phyloP scores from a whole-genome alignment of 2,329 filamentous ascomycete genomes.

The Hypoxylon rubiginosum region DNA sequence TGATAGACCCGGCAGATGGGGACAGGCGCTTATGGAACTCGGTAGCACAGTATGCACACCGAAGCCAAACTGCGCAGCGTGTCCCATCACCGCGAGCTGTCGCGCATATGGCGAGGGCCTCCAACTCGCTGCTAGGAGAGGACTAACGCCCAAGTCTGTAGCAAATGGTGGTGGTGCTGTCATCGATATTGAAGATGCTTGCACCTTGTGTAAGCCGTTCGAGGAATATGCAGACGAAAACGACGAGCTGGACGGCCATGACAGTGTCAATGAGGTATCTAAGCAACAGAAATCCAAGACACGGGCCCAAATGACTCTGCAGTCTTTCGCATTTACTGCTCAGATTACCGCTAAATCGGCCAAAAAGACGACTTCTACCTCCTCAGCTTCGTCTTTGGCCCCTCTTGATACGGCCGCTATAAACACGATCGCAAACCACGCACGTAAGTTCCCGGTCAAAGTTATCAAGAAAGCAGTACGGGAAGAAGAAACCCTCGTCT shows the following conservation, averaged over 20 bases:
- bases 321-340: conserved; percentile 48
- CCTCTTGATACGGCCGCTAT: conserved; percentile 45
- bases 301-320: conserved; percentile 46
- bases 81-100: conserved; percentile 66
- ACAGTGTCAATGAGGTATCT: conserved; percentile 12
- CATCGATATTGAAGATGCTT: conserved; percentile 65
- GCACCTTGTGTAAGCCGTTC: conserved; percentile 63
- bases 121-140: conserved; percentile 46
- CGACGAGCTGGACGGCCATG: conserved; percentile 28
- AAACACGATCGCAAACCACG: conserved; percentile 59
- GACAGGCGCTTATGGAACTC: conserved; percentile 75
- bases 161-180: background rate
- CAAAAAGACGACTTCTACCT: conserved; percentile 7
- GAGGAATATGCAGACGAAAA: conserved; percentile 52
- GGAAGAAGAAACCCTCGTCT: conserved; percentile 66
- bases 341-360: conserved; percentile 25
- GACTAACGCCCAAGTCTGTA: conserved; percentile 26
- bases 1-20: conserved; percentile 70
- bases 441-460: conserved; percentile 65
- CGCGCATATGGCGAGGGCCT: conserved; percentile 65
- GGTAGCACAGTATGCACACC: conserved; percentile 73
- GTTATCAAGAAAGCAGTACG: conserved; percentile 65
- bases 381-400: conserved; percentile 20
- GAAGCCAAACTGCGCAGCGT: conserved; percentile 67
- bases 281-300: conserved; percentile 25